Evolutionary conservation across 345 rosid genomes (phyloP).

Genomic region (Dovyalis caffra): DNA sequence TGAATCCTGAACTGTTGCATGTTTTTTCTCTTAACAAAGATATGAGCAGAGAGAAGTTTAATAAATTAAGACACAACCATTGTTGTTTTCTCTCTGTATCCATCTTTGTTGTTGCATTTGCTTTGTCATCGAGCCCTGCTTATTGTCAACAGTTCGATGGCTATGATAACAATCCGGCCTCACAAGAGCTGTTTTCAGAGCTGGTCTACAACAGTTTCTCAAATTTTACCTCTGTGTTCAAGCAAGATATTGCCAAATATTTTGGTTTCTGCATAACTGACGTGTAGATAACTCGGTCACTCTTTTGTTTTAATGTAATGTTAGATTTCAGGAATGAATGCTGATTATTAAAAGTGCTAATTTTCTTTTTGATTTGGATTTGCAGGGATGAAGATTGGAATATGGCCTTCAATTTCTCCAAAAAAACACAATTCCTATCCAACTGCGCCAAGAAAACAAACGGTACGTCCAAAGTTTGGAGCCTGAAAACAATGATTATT

Average conservation of each 20-base stretch:
- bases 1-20: not conserved
- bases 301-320: not conserved
- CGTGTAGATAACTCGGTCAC: slow-evolving; percentile 48
- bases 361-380: slow-evolving; percentile 11
- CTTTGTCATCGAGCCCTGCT: not conserved
- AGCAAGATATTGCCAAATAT: slow-evolving; percentile 51
- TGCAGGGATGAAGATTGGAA: slow-evolving; percentile 81
- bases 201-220: slow-evolving; percentile 44
- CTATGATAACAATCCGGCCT: slow-evolving; percentile 32
- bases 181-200: slow-evolving; percentile 42
- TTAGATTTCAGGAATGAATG: not conserved
- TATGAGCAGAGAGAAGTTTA: slow-evolving; percentile 41
- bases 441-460: slow-evolving; percentile 54
- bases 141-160: slow-evolving; percentile 24
- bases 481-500: not conserved
- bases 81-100: slow-evolving; percentile 23
- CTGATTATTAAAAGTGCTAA: not conserved
- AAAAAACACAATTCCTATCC: slow-evolving; percentile 49
- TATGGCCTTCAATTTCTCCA: slow-evolving; percentile 82
- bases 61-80: not conserved
- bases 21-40: slow-evolving; percentile 6
- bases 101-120: slow-evolving; percentile 11
- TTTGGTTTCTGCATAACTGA: slow-evolving; percentile 86
- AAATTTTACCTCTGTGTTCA: slow-evolving; percentile 56
- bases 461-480: slow-evolving; percentile 37